Evolutionary conservation across 2,329 filamentous ascomycete species (phyloP).

Genomic region (Fusarium tanahbumbuense): DNA sequence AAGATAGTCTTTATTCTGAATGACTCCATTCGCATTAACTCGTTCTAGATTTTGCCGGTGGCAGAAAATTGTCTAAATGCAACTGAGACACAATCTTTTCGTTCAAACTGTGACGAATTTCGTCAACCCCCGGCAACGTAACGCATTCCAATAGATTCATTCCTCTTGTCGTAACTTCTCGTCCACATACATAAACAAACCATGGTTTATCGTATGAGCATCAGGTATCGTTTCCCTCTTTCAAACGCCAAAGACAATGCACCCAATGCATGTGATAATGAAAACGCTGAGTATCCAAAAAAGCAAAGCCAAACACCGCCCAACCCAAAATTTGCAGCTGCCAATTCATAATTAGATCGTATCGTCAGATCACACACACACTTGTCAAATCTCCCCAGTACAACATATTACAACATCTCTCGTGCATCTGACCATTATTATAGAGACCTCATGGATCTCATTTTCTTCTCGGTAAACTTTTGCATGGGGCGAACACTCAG

Average conservation of each 20-base stretch:
- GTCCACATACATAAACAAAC: conserved; percentile 20
- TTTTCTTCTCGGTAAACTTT: conserved; percentile 58
- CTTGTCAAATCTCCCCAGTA: conserved; percentile 1
- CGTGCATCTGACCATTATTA: conserved; percentile 40
- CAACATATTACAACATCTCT: conserved; percentile 34
- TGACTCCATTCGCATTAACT: neutral
- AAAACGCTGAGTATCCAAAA: conserved; percentile 19
- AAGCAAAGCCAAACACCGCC: conserved; percentile 1
- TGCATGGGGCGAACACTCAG: conserved; percentile 59
- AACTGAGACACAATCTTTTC: conserved; percentile 25
- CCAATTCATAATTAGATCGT: conserved; percentile 11
- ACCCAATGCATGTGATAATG: conserved; percentile 4
- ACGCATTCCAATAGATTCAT: conserved; percentile 30
- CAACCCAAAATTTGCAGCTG: neutral
- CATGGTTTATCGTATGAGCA: conserved; percentile 20
- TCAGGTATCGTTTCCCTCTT: conserved; percentile 16
- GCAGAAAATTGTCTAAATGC: conserved; percentile 1
- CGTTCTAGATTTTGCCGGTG: conserved; percentile 5
- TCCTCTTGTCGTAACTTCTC: conserved; percentile 13
- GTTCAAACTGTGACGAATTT: conserved; percentile 4
- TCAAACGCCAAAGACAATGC: conserved; percentile 39
- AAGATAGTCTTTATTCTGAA: conserved; percentile 7
- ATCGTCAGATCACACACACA: conserved; percentile 19
- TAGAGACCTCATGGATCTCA: conserved; percentile 44
- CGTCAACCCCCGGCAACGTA: conserved; percentile 7